Evolutionary conservation across 352 stramenopile species (phyloP).

Genomic region (Phytophthora aleatoria): DNA sequence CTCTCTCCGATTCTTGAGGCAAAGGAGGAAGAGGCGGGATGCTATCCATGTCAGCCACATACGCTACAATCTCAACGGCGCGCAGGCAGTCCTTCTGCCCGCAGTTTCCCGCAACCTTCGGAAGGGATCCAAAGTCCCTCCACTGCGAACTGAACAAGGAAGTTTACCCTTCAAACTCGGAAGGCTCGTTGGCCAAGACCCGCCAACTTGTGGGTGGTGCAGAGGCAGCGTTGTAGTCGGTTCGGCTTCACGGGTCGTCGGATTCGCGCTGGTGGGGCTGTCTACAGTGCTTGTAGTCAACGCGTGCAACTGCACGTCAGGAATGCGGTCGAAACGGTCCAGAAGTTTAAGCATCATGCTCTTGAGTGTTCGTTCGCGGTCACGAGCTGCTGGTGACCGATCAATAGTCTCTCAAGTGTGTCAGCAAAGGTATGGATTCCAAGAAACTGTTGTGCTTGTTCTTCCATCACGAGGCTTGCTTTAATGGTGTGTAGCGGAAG

Average conservation of each 20-base stretch:
- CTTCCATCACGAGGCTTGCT: not conserved
- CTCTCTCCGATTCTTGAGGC: not conserved
- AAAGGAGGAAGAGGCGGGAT: not conserved
- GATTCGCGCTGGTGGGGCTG: not conserved
- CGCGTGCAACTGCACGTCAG: no score
- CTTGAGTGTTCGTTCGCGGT: conserved; percentile 1
- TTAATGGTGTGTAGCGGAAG: not conserved
- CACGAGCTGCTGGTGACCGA: conserved; percentile 1
- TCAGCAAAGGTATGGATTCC: conserved; percentile 9
- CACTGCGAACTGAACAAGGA: no score
- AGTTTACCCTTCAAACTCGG: no score
- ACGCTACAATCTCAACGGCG: no score
- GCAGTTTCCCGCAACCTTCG: no score
- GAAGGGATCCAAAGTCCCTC: no score
- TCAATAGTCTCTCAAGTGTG: conserved; percentile 2
- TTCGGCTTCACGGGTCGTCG: not conserved
- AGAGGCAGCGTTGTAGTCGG: no score
- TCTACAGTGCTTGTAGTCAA: no score
- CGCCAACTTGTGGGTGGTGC: no score
- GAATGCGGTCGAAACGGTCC: not conserved
- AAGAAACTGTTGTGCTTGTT: conserved; percentile 15
- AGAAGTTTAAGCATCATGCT: conserved; percentile 2
- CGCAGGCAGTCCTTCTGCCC: no score
- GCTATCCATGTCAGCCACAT: no score
- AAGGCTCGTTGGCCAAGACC: no score